Conservation (phyloP, 495 filamentous ascomycete genomes). For the Neurospora tetraspora region DNA sequence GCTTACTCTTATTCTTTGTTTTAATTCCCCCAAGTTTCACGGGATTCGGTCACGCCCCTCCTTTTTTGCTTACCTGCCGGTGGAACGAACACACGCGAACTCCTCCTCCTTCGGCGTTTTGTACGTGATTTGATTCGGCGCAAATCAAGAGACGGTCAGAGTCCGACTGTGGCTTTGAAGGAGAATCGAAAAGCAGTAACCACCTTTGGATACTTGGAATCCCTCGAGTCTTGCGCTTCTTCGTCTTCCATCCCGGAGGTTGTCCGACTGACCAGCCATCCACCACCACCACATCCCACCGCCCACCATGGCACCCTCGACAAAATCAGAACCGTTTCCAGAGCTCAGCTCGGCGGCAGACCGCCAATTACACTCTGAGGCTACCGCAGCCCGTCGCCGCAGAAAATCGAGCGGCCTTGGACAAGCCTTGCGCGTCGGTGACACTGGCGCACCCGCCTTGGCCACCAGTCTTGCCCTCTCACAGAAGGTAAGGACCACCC, state of each 20-base stretch:
- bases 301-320: background rate
- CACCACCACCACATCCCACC: background rate
- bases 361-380: slow-evolving; percentile 20
- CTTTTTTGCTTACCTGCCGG: background rate
- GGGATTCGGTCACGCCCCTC: background rate
- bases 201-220: background rate
- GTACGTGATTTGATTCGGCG: background rate
- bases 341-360: slow-evolving; percentile 33
- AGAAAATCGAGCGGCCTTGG: slow-evolving; percentile 40
- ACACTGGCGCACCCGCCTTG: slow-evolving; percentile 38
- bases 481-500: slow-evolving; percentile 7
- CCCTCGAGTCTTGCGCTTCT: background rate
- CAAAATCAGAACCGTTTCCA: slow-evolving; percentile 34
- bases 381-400: slow-evolving; percentile 28
- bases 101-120: background rate
- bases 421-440: slow-evolving; percentile 32
- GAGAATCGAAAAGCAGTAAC: background rate
- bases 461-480: slow-evolving; percentile 32
- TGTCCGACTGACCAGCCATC: background rate
- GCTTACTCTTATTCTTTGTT: background rate
- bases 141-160: background rate
- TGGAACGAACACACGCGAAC: background rate
- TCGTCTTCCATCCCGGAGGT: background rate
- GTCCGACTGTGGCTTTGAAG: background rate
- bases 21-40: background rate